phyloP scores from a whole-genome alignment of 169 alveolate species.

The Perkinsus olseni region DNA sequence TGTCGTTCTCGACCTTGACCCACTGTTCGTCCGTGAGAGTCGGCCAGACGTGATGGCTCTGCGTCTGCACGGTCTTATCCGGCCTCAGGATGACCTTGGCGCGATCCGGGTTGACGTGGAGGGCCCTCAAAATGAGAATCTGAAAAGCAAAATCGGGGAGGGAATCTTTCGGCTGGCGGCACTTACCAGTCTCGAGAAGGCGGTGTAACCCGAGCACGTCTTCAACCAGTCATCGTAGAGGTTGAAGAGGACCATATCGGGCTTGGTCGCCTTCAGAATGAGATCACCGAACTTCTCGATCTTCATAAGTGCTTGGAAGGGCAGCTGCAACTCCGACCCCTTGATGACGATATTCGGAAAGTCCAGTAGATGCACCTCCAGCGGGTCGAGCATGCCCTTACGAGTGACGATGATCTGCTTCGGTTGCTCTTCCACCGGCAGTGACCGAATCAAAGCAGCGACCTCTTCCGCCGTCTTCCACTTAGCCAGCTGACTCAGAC shows the following conservation, averaged over 20 bases:
- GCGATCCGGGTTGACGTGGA: conserved; percentile 96
- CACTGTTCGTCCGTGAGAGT: conserved; percentile 97
- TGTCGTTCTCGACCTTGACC: conserved; percentile 97
- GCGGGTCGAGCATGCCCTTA: conserved; percentile 99
- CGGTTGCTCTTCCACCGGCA: conserved; percentile 99
- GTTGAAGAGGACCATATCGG: conserved; percentile 97
- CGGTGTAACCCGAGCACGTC: conserved; percentile 93
- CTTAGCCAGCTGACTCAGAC: conserved; percentile 97
- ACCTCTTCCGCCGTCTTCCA: conserved; percentile 99
- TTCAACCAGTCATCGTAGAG: conserved; percentile 99
- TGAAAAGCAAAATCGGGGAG: not conserved
- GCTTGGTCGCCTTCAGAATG: conserved; percentile 98
- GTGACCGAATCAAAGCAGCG: conserved; percentile 98
- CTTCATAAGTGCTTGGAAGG: conserved; percentile 96
- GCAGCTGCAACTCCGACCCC: conserved; percentile 96
- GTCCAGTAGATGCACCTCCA: conserved; percentile 98
- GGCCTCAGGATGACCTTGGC: conserved; percentile 95
- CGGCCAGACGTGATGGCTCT: conserved; percentile 99
- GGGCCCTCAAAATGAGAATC: conserved; percentile 90
- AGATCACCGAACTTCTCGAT: conserved; percentile 98
- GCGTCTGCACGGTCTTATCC: conserved; percentile 89
- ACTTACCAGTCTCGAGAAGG: conserved; percentile 85
- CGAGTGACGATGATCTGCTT: conserved; percentile 98
- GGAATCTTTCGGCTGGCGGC: too few relatives aligned
- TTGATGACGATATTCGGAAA: conserved; percentile 99